Evolutionary conservation across 2,329 filamentous ascomycete species (phyloP).

Genomic region (Fusarium sp.): DNA sequence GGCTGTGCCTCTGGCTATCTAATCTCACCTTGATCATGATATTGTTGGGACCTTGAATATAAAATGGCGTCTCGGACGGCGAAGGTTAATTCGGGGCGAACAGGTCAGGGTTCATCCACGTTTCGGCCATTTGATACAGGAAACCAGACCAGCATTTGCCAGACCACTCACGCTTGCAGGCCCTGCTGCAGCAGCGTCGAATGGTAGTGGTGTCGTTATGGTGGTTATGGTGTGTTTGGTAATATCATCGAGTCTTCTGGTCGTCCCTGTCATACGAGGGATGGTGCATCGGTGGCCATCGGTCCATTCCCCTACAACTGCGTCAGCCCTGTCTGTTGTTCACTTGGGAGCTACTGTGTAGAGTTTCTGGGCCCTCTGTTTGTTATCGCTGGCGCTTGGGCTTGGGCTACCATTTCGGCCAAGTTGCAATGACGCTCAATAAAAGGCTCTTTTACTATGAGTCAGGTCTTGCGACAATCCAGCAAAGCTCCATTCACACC

Average conservation of each 20-base stretch:
- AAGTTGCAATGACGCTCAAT: slow-evolving; percentile 10
- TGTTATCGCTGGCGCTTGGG: slow-evolving; percentile 19
- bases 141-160: slow-evolving; percentile 5
- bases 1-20: slow-evolving; percentile 27
- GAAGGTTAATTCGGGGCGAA: slow-evolving; percentile 31
- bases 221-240: slow-evolving; percentile 43
- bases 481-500: slow-evolving; percentile 28
- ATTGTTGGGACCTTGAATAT: slow-evolving; percentile 27
- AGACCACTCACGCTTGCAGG: slow-evolving; percentile 20
- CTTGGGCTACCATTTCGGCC: slow-evolving; percentile 19
- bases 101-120: slow-evolving; percentile 33
- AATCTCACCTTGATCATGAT: slow-evolving; percentile 26
- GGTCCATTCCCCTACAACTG: slow-evolving; percentile 21
- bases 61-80: slow-evolving; percentile 14
- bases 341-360: slow-evolving; percentile 15
- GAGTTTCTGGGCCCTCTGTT: slow-evolving; percentile 14
- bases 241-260: slow-evolving; percentile 27
- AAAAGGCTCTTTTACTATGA: slow-evolving; percentile 15
- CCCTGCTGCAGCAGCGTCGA: slow-evolving; percentile 32
- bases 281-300: slow-evolving; percentile 17
- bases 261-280: slow-evolving; percentile 25
- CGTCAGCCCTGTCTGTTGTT: slow-evolving; percentile 17
- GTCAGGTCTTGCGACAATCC: slow-evolving; percentile 29
- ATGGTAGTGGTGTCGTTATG: slow-evolving; percentile 43
- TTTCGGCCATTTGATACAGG: slow-evolving; percentile 16